A percentile compares a stretch with the other conserved stretches of the same genome.
Conservation (phyloP, 192 early-diverging fungal genomes). For the Geosiphon pyriformis region DNA sequence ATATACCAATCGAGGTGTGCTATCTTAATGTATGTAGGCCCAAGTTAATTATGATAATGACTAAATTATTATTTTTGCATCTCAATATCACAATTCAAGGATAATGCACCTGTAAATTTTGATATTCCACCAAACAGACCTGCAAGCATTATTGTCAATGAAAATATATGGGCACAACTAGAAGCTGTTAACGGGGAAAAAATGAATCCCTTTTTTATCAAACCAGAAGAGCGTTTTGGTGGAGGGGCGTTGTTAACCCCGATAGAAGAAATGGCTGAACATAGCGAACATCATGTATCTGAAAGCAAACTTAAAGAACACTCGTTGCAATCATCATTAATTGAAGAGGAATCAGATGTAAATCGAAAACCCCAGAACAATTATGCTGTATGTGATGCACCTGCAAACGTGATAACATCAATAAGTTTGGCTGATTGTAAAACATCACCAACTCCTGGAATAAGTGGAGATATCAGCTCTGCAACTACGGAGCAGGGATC, state of each 20-base stretch:
- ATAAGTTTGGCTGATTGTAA: too few species aligned
- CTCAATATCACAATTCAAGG: neutral
- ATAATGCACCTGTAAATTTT: neutral
- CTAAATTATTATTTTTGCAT: neutral
- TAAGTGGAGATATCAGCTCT: too few species aligned
- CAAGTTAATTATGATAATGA: neutral
- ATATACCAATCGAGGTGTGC: constrained; percentile 3
- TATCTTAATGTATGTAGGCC: neutral
- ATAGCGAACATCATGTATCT: too few species aligned
- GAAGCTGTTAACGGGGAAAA: constrained; percentile 1
- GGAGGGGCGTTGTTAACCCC: neutral
- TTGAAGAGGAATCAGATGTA: too few species aligned
- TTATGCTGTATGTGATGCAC: too few species aligned
- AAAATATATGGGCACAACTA: constrained; percentile 15
- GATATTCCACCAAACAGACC: constrained; percentile 1
- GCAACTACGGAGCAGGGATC: neutral
- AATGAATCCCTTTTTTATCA: neutral
- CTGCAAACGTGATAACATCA: too few species aligned
- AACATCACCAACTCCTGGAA: neutral
- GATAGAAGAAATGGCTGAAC: constrained; percentile 4
- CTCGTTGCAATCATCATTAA: too few species aligned
- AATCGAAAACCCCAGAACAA: too few species aligned
- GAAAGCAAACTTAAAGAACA: too few species aligned
- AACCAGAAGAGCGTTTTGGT: constrained; percentile 13
- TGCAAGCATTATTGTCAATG: constrained; percentile 2